These are phyloP conservation scores for Eucalyptus coolabah DNA, from an alignment of 345 rosid genomes.

Conservation along the genomic window DNA sequence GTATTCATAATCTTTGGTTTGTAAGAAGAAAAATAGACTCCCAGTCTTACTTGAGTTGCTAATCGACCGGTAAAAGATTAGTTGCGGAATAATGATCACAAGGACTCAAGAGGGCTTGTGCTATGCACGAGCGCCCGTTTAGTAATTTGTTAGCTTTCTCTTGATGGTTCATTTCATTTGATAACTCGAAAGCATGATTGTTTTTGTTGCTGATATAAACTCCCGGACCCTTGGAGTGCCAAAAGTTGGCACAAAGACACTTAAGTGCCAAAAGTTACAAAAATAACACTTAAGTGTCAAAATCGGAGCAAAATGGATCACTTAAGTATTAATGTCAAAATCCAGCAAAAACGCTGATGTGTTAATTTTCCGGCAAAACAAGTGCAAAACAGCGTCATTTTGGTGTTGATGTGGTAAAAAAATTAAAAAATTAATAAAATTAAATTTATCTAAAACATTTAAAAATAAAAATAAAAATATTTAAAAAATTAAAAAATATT, in stretches of 20 bases:
- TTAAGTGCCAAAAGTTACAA: too few relatives aligned
- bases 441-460: too few relatives aligned
- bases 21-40: background rate
- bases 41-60: background rate
- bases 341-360: fast-evolving
- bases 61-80: background rate
- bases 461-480: too few relatives aligned
- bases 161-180: background rate
- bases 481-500: too few relatives aligned
- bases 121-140: fast-evolving
- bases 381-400: fast-evolving
- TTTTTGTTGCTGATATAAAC: background rate
- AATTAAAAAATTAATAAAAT: too few relatives aligned
- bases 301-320: fast-evolving
- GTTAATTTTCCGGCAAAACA: fast-evolving
- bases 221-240: fast-evolving
- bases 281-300: too few relatives aligned
- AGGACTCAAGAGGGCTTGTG: fast-evolving
- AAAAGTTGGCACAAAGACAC: too few relatives aligned
- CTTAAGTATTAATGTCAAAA: fast-evolving
- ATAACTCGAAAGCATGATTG: background rate
- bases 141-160: background rate
- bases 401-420: fast-evolving
- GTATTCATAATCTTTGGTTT: background rate
- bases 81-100: background rate